Conservation (phyloP, 2,329 filamentous ascomycete genomes). For the Cordyceps farinosa region DNA sequence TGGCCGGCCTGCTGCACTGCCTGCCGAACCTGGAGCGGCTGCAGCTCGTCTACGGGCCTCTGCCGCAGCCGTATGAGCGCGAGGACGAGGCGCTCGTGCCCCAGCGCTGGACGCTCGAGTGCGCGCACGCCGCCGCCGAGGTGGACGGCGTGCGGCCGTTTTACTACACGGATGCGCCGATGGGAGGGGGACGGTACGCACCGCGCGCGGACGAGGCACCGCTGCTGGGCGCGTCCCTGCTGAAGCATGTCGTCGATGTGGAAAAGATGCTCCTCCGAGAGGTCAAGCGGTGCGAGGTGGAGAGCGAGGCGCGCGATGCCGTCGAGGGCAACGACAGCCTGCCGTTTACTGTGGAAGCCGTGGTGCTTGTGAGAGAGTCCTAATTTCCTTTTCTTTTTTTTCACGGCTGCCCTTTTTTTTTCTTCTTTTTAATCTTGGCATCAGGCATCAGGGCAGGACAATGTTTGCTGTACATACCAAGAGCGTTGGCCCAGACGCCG, state of each 20-base stretch:
- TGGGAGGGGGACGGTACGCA: not conserved
- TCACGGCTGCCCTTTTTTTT: not conserved
- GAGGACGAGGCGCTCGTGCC: slow-evolving; percentile 11
- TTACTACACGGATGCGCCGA: slow-evolving; percentile 1
- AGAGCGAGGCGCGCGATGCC: slow-evolving; percentile 7
- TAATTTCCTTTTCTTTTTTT: not conserved
- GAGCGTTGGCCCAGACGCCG: not conserved
- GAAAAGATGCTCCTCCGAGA: slow-evolving; percentile 1
- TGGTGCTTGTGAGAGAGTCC: not conserved
- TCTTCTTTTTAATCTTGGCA: not conserved
- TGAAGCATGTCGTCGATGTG: not conserved
- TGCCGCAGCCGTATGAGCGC: slow-evolving; percentile 11
- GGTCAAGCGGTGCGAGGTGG: slow-evolving; percentile 10
- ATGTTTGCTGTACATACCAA: not conserved
- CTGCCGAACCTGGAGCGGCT: not conserved
- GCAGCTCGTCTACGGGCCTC: not conserved
- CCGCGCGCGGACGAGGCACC: not conserved
- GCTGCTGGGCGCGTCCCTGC: not conserved
- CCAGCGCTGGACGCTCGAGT: not conserved
- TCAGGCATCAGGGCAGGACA: not conserved
- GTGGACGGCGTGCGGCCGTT: not conserved
- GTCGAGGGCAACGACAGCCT: not conserved
- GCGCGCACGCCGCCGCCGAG: not conserved
- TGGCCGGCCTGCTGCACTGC: slow-evolving; percentile 2
- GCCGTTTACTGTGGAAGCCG: slow-evolving; percentile 1